Base-by-base conservation (phyloP, 768 basidiomycete species). In the Omphalotus guepiniiformis region DNA sequence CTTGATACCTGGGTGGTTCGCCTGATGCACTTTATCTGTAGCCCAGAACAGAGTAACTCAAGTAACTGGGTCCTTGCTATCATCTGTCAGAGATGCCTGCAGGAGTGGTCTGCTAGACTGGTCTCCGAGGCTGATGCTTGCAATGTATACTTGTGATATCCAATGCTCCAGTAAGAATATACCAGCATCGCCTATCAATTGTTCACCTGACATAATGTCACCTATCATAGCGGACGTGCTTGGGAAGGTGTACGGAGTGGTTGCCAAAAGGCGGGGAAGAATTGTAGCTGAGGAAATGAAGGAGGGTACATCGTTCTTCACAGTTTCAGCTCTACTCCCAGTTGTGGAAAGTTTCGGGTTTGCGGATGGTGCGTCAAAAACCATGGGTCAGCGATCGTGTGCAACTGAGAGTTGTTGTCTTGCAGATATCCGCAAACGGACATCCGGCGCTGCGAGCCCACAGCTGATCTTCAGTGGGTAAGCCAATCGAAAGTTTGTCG, bases 251-350 rank as follows among this genome's bases (percentile, higher is more conserved):
- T 98, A 98, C 57, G 94, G 83, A 7, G 96, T 98, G 16, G 89
- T 98, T 3, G 85, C 95, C 0, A 83, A 85, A 63, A 82, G 95
- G 53, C 81, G 92, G 42, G 96, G 96, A 2, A 76, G 88, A 39
- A 95, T 99, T 51, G 79, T 97, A 3, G 88, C 93, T 12, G 96
- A 98, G 60, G 96, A 98, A 63, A 95, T 98, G 93, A 97, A 93
- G 62, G 94, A 98, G 62, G 93, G 96, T 0, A 96, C 93, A 0
- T 77, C 87, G 1, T 94, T 96, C 68, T 96, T 99, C 69, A 93
- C 85, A 8, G 84, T 99, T 18, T 80, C 85, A 6, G 90, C 96
- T 1, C 69, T 96, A 51, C 67, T 99, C 16, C 96, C 96, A 2
- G 94, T 98, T 6, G 90, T 96, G 9, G 96, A 98, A 66, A 92